A percentile compares a stretch with the other conserved stretches of the same genome.
Conservation (phyloP, 2,329 filamentous ascomycete species). For the Ilyonectria robusta region DNA sequence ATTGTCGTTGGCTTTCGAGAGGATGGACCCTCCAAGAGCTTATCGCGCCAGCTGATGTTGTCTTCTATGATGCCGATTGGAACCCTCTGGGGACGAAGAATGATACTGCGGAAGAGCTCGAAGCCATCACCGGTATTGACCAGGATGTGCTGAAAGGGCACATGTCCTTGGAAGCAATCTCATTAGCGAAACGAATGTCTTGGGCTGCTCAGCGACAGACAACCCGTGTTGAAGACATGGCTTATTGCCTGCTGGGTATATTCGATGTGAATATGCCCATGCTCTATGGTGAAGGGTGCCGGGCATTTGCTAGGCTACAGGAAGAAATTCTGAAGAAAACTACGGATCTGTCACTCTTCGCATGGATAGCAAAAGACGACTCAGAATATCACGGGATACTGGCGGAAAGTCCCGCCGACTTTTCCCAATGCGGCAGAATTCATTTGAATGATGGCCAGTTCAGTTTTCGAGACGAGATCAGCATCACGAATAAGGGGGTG, state of each 20-base stretch:
- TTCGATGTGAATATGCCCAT: neutral
- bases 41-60: neutral
- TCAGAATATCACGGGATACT: neutral
- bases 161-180: neutral
- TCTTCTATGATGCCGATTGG: neutral
- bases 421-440: neutral
- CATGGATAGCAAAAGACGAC: neutral
- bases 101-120: neutral
- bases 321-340: neutral
- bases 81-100: neutral
- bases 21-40: neutral
- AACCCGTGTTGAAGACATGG: neutral
- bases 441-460: neutral
- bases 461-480: conserved; percentile 2
- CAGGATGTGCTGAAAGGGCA: neutral
- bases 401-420: neutral
- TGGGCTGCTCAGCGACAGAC: neutral
- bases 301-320: neutral
- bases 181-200: neutral
- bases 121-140: neutral
- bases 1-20: neutral
- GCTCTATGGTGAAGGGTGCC: neutral
- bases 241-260: neutral
- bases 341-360: neutral
- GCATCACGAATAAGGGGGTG: neutral